These are phyloP conservation scores for Iberis pinnata DNA, from an alignment of 345 rosid species.

Conservation along the genomic window DNA sequence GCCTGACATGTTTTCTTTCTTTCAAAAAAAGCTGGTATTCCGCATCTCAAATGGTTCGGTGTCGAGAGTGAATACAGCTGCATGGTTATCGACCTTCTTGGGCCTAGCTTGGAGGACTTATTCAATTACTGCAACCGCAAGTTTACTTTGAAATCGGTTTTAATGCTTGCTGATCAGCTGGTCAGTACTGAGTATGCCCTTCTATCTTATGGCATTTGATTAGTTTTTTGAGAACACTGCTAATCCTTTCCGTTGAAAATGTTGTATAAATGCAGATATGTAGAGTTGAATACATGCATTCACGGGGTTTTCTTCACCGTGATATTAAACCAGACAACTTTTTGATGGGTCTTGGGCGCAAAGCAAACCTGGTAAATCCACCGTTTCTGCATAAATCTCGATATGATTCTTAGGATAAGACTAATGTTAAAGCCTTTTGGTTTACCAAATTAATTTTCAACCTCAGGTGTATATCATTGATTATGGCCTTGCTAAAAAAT, in stretches of 20 bases:
- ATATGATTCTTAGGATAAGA: conserved; percentile 3
- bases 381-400: not conserved
- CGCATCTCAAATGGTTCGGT: conserved; percentile 83
- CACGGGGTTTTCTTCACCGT: conserved; percentile 90
- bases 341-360: conserved; percentile 91
- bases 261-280: conserved; percentile 43
- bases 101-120: conserved; percentile 84
- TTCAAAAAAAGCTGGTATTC: conserved; percentile 55
- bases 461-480: conserved; percentile 35
- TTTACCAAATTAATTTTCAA: not conserved
- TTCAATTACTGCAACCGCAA: conserved; percentile 74
- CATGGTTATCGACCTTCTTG: conserved; percentile 89
- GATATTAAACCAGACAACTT: conserved; percentile 98
- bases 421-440: conserved; percentile 3
- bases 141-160: conserved; percentile 63
- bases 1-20: not conserved
- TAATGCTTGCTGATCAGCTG: conserved; percentile 86
- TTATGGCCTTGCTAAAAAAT: conserved; percentile 37
- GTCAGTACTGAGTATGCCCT: no score
- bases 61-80: conserved; percentile 71
- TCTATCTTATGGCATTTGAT: no score
- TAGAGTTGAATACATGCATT: conserved; percentile 93
- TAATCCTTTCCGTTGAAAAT: conserved; percentile 2
- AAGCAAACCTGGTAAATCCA: conserved; percentile 79
- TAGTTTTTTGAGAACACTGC: not conserved